These are phyloP conservation scores for Calonectria ilicicola DNA, from an alignment of 2,329 filamentous ascomycete genomes.

Conservation along the genomic window DNA sequence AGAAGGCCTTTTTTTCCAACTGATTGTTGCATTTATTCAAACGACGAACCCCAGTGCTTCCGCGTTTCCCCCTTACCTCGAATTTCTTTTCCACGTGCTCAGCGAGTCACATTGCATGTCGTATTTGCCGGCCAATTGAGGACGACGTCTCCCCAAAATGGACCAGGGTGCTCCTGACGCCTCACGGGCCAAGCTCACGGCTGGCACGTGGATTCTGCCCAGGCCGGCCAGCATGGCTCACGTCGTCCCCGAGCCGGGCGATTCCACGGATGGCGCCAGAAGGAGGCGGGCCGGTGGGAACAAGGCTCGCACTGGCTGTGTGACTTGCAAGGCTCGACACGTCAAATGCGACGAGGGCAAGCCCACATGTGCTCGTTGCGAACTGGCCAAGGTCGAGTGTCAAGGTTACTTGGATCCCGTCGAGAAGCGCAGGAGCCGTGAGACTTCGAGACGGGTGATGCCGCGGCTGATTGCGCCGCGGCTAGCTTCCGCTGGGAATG, in stretches of 20 bases:
- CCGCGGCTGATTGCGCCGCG: neutral
- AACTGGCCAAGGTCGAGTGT: neutral
- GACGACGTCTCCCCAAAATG: neutral
- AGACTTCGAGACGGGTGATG: neutral
- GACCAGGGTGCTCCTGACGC: neutral
- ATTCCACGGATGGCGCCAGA: neutral
- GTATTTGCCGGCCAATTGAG: neutral
- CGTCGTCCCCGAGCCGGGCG: neutral
- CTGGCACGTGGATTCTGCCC: neutral
- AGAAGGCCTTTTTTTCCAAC: neutral
- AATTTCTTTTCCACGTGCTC: neutral
- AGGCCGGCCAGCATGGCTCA: neutral
- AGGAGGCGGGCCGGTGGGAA: neutral
- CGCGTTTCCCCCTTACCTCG: neutral
- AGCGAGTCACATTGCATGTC: neutral
- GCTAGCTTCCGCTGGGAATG: neutral
- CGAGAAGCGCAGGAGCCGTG: neutral
- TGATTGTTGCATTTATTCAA: conserved; percentile 1
- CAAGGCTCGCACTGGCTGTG: conserved; percentile 3
- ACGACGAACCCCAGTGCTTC: neutral
- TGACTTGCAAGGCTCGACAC: conserved; percentile 3
- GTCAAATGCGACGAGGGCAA: conserved; percentile 10
- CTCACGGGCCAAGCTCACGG: neutral
- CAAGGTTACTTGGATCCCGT: neutral
- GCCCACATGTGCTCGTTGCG: neutral